Conservation (phyloP, 2,329 filamentous ascomycete species). For the Alternaria atra region DNA sequence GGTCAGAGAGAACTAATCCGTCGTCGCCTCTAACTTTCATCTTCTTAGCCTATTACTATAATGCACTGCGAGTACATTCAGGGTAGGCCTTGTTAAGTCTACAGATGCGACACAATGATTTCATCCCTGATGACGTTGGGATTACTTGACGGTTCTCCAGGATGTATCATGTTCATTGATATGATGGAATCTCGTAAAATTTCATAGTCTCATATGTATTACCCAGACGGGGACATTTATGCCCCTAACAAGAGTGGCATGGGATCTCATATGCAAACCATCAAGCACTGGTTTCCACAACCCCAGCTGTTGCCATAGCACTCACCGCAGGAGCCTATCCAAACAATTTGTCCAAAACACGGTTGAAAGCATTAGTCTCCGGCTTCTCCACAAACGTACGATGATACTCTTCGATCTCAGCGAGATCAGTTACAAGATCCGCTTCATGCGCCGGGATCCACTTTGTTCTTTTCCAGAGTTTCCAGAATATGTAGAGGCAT, state of each 20-base stretch:
- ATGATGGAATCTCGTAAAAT: background rate
- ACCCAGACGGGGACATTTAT: too few species aligned
- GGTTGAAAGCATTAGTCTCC: conserved; percentile 57
- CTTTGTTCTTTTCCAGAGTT: conserved; percentile 71
- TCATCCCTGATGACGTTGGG: background rate
- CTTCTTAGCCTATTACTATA: background rate
- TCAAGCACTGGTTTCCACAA: background rate
- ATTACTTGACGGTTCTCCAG: background rate
- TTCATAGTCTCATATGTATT: background rate
- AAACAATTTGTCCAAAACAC: conserved; percentile 57
- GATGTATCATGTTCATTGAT: background rate
- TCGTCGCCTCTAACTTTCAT: background rate
- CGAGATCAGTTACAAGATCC: conserved; percentile 69
- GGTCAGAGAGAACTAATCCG: too few species aligned
- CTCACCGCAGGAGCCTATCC: conserved; percentile 24
- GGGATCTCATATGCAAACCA: background rate
- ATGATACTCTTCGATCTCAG: conserved; percentile 74
- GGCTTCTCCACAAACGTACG: conserved; percentile 65
- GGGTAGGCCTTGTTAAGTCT: too few species aligned
- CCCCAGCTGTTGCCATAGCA: conserved; percentile 14
- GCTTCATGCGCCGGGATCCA: conserved; percentile 66
- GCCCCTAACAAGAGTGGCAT: background rate
- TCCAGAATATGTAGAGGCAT: conserved; percentile 74
- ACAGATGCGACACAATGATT: too few species aligned
- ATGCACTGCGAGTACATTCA: too few species aligned